Conservation (phyloP, 805 yeast genomes). For the Yarrowia sp. region DNA sequence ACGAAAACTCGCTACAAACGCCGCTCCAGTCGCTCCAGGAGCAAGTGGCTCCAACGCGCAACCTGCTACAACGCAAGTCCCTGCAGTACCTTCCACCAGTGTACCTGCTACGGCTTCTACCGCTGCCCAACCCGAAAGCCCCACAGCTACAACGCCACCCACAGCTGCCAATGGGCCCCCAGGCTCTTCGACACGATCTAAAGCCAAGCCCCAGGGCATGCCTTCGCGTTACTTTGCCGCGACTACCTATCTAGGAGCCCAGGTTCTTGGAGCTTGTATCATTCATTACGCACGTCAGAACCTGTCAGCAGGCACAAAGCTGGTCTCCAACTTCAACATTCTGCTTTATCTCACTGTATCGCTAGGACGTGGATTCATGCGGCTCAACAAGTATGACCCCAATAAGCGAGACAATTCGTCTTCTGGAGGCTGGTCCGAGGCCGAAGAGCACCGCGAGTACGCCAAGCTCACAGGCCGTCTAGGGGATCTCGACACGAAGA, state of each 20-base stretch:
- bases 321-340: constrained; percentile 32
- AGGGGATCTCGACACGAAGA: constrained; percentile 7
- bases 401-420: background rate
- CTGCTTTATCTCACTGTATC: constrained; percentile 32
- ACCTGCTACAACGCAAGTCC: constrained; percentile 1
- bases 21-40: background rate
- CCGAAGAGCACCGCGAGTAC: constrained; percentile 13
- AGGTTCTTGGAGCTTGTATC: constrained; percentile 31
- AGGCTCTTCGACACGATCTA: background rate
- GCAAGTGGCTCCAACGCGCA: background rate
- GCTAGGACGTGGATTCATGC: constrained; percentile 29
- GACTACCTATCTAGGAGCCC: constrained; percentile 30
- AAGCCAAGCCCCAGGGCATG: background rate
- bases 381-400: constrained; percentile 25
- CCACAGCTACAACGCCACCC: background rate
- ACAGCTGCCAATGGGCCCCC: background rate
- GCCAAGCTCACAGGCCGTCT: constrained; percentile 9
- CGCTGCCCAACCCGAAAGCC: background rate
- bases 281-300: constrained; percentile 29
- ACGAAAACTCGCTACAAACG: background rate
- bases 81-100: background rate
- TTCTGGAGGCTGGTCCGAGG: background rate
- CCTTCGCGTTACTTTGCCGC: constrained; percentile 13
- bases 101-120: background rate
- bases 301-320: constrained; percentile 31